These are phyloP conservation scores for Torrubiellomyces zombiae DNA, from an alignment of 2,329 filamentous ascomycete species.

Conservation along the genomic window DNA sequence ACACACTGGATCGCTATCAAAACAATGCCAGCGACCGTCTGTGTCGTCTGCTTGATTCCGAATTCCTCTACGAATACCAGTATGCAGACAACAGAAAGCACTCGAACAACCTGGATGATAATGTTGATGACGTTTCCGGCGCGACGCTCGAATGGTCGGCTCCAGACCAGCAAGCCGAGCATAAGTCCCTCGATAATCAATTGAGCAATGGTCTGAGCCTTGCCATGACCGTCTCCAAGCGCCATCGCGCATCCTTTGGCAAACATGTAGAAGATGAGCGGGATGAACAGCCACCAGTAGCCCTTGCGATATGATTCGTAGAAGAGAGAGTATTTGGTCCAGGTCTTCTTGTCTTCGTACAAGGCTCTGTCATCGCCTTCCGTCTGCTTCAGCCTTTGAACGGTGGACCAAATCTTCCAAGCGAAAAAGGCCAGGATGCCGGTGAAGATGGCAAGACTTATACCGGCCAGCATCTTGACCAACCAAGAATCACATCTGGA, in stretches of 20 bases:
- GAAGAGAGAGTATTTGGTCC: conserved; percentile 93
- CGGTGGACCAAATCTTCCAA: conserved; percentile 66
- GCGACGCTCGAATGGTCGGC: conserved; percentile 70
- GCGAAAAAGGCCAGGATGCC: conserved; percentile 66
- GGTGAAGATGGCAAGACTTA: conserved; percentile 72
- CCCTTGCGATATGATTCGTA: conserved; percentile 90
- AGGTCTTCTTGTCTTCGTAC: conserved; percentile 78
- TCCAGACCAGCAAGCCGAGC: conserved; percentile 66
- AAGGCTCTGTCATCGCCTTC: conserved; percentile 60
- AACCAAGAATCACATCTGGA: conserved; percentile 88
- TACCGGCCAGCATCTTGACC: conserved; percentile 64
- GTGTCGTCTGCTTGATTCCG: conserved; percentile 74
- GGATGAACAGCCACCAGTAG: conserved; percentile 96
- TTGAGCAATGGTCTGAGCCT: conserved; percentile 65
- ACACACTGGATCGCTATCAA: conserved; percentile 82
- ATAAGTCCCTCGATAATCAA: conserved; percentile 68
- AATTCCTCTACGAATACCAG: conserved; percentile 89
- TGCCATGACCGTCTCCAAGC: conserved; percentile 68
- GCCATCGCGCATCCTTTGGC: conserved; percentile 77
- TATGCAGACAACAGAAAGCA: conserved; percentile 77
- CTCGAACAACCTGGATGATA: conserved; percentile 72
- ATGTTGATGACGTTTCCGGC: conserved; percentile 90
- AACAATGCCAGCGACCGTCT: conserved; percentile 85
- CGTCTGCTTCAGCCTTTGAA: conserved; percentile 52
- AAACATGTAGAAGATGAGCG: conserved; percentile 78